Conservation (phyloP, 2,329 filamentous ascomycete genomes). For the Alternaria triticimaculans region DNA sequence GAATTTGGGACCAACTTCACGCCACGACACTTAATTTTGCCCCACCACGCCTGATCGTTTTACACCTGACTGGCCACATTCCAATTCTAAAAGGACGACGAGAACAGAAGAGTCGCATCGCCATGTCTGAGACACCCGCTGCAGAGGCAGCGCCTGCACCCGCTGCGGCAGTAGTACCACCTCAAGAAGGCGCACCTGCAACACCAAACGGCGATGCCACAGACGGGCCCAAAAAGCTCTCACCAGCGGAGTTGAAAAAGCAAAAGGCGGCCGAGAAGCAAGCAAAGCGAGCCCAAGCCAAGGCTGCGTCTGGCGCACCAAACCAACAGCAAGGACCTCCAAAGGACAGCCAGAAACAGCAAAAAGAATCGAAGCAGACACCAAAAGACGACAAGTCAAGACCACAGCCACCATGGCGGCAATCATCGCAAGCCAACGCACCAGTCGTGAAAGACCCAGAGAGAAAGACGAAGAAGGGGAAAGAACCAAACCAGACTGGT, state of each 20-base stretch:
- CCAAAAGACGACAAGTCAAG: constrained; percentile 43
- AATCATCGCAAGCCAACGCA: constrained; percentile 38
- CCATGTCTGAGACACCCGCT: constrained; percentile 38
- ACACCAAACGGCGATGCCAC: constrained; percentile 30
- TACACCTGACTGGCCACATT: constrained; percentile 9
- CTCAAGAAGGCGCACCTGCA: constrained; percentile 17
- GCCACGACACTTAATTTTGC: constrained; percentile 4
- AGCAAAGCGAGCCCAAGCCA: constrained; percentile 75
- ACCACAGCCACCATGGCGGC: constrained; percentile 42
- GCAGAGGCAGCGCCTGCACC: constrained; percentile 22
- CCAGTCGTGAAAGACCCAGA: constrained; percentile 38
- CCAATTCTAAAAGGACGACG: not conserved
- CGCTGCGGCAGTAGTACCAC: constrained; percentile 13
- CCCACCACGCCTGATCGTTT: constrained; percentile 14
- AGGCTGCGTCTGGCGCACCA: constrained; percentile 54
- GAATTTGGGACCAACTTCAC: not conserved
- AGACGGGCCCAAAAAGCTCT: constrained; percentile 62
- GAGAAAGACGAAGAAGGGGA: constrained; percentile 43
- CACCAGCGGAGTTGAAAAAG: constrained; percentile 84
- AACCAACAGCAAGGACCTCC: constrained; percentile 44
- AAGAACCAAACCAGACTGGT: constrained; percentile 62
- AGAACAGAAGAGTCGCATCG: not conserved
- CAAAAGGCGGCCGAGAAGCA: constrained; percentile 90
- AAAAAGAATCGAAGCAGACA: constrained; percentile 44
- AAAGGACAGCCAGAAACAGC: constrained; percentile 43